Conservation (phyloP, 768 basidiomycete species). For the Guyanaporus albipodus region DNA sequence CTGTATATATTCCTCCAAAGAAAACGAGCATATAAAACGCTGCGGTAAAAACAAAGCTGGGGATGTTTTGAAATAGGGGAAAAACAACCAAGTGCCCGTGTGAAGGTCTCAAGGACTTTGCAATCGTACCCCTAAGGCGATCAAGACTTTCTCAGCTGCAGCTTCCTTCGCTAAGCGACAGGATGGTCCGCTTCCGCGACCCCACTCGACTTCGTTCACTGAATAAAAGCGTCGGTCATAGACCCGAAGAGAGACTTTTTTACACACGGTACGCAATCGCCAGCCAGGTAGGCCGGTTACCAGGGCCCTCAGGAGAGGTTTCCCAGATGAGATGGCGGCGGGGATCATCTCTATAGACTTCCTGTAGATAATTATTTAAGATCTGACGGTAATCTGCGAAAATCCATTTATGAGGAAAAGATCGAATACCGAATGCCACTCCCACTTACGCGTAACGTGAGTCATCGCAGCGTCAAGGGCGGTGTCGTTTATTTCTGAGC, state of each 20-base stretch:
- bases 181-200: slow-evolving; percentile 17
- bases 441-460: slow-evolving; percentile 10
- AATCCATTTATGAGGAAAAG: background rate
- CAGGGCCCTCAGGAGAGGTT: slow-evolving; percentile 10
- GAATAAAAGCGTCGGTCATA: background rate
- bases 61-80: too few species aligned
- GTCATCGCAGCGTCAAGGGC: slow-evolving; percentile 1
- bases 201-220: slow-evolving; percentile 22
- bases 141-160: slow-evolving; percentile 19
- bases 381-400: slow-evolving; percentile 19
- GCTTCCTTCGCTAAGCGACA: slow-evolving; percentile 21
- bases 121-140: slow-evolving; percentile 1
- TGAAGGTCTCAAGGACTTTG: background rate
- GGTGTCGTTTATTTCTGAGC: background rate
- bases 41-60: background rate
- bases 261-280: slow-evolving; percentile 22
- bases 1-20: too few species aligned
- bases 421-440: background rate
- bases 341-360: slow-evolving; percentile 11
- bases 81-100: background rate
- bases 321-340: slow-evolving; percentile 18
- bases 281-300: slow-evolving; percentile 22
- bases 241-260: background rate
- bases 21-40: too few species aligned
- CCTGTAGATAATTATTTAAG: slow-evolving; percentile 24